Evolutionary conservation across 2,329 filamentous ascomycete species (phyloP), one percentile per base, ranked within the genome.

Genomic region (Aureobasidium musti): DNA sequence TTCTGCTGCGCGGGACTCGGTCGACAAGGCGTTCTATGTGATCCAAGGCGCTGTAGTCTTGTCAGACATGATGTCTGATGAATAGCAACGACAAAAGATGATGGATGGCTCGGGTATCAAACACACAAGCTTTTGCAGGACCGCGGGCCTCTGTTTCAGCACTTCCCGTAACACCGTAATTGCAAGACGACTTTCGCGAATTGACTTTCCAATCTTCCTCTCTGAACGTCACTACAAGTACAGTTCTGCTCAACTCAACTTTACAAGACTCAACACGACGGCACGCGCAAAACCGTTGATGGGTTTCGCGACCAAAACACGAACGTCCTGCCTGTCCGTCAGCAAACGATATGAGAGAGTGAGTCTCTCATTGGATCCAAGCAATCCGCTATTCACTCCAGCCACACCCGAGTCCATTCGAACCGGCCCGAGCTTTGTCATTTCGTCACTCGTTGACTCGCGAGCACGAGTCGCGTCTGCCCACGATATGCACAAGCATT

Each of bases 81-180:
- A 14, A 19, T 28, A 30, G 21, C 6, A 37, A 2, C 26, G 41
- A 61, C 57, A 37, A 17, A 49, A 61, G 57, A 35, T 30, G 43
- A 35, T 49, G 17, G 23, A n/a, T 39, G 35, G 35, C 35, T 19
- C 57, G 43, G 28, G 39, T 28, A 59, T 35, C 54, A 37, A 35
- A 61, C 28, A 61, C 21, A 45, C 57, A 61, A 61, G 57, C 41
- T 61, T 61, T 61, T 61, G 57, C 57, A 49, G 35, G 30, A 61
- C 41, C 26, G 57, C 57, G 57, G 41, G 28, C 43, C 43, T 61
- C n/a, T 35, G 57, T 47, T 47, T 61, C 41, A 47, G 41, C 28
- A 47, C 19, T 49, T 49, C n/a, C 41, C 41, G 57, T 61, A 49
- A 37, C 57, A 59, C 54, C 2, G 54, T 45, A 59, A 45, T 30